A percentile compares a stretch with the other conserved stretches of the same genome.
Evolutionary conservation across 305 asterid genomes (phyloP).

Genomic region (Fraxinus nigra): DNA sequence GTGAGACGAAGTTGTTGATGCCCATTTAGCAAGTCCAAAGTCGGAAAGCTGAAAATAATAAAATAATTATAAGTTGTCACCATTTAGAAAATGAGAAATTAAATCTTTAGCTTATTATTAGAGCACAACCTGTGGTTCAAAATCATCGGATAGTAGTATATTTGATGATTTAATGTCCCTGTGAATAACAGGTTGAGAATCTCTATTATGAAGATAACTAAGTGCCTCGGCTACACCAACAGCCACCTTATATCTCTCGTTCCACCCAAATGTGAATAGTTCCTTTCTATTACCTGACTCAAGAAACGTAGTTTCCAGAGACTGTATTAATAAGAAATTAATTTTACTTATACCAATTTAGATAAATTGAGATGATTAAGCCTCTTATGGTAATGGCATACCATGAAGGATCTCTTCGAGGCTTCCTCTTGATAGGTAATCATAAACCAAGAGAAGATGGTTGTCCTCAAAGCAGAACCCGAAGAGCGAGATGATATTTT

Average conservation of each 20-base stretch:
- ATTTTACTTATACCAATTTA: background rate
- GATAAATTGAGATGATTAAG: background rate
- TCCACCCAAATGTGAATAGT: conserved; percentile 60
- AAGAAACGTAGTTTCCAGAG: conserved; percentile 2
- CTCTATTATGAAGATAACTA: conserved; percentile 77
- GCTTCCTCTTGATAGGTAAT: conserved; percentile 88
- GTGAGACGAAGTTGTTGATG: conserved; percentile 67
- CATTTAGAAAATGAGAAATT: background rate
- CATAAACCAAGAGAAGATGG: conserved; percentile 78
- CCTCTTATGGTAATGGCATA: conserved; percentile 23
- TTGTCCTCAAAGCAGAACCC: conserved; percentile 83
- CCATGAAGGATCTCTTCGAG: conserved; percentile 95
- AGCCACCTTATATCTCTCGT: conserved; percentile 71
- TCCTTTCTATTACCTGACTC: conserved; percentile 57
- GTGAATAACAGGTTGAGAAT: conserved; percentile 72
- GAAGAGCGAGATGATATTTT: conserved; percentile 77
- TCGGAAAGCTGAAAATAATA: conserved; percentile 70
- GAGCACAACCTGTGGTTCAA: conserved; percentile 77
- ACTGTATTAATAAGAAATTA: conserved; percentile 5
- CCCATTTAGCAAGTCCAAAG: conserved; percentile 97
- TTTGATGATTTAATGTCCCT: conserved; percentile 95
- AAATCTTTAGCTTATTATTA: background rate
- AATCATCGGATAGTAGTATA: conserved; percentile 78
- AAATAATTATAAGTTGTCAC: background rate
- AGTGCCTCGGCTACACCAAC: conserved; percentile 93